Conservation (phyloP, 805 yeast genomes). For the Wickerhamomyces alni region DNA sequence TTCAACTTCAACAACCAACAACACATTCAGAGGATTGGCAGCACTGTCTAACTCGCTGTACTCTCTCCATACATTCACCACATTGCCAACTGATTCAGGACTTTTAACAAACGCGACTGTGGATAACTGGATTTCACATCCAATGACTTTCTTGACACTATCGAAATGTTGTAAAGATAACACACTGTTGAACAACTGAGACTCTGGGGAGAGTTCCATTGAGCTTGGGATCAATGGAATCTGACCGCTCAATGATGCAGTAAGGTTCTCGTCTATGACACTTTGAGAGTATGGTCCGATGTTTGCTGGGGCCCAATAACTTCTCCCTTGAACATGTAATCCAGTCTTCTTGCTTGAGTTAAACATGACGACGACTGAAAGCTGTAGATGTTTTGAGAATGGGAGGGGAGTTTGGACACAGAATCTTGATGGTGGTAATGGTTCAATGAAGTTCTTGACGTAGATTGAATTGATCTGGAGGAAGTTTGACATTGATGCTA, state of each 20-base stretch:
- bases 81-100: slow-evolving; percentile 23
- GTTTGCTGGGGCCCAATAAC: slow-evolving; percentile 98
- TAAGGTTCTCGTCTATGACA: slow-evolving; percentile 41
- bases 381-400: slow-evolving; percentile 32
- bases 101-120: slow-evolving; percentile 52
- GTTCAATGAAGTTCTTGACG: slow-evolving; percentile 43
- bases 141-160: slow-evolving; percentile 52
- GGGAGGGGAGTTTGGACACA: slow-evolving; percentile 65
- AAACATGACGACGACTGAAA: slow-evolving; percentile 53
- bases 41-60: slow-evolving; percentile 29
- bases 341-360: slow-evolving; percentile 46
- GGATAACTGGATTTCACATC: slow-evolving; percentile 36
- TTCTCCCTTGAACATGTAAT: slow-evolving; percentile 84
- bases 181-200: slow-evolving; percentile 32
- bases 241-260: slow-evolving; percentile 79
- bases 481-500: slow-evolving; percentile 64
- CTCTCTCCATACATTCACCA: slow-evolving; percentile 37
- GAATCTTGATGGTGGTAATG: slow-evolving; percentile 83
- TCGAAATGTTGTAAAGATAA: slow-evolving; percentile 72
- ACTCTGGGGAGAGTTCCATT: slow-evolving; percentile 41
- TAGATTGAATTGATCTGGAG: slow-evolving; percentile 57
- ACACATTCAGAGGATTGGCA: slow-evolving; percentile 20
- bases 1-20: slow-evolving; percentile 49
- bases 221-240: slow-evolving; percentile 74
- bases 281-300: slow-evolving; percentile 97